Evolutionary conservation across 306 rosid species (phyloP).

Genomic region (Datisca glomerata): DNA sequence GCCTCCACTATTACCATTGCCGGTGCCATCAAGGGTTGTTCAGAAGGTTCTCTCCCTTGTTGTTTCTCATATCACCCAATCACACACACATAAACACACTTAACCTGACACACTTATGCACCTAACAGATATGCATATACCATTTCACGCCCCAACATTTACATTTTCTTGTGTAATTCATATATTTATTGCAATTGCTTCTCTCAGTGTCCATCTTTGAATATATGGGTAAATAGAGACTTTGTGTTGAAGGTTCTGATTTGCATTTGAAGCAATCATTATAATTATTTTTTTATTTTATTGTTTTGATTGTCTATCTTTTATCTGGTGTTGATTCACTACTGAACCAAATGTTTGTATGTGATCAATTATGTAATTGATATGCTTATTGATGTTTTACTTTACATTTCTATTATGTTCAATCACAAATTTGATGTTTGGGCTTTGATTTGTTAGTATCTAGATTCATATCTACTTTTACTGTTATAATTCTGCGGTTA

Average conservation of each 20-base stretch:
- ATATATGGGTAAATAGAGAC: neutral
- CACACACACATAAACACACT: neutral
- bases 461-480: too few species aligned
- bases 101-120: neutral
- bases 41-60: conserved; percentile 31
- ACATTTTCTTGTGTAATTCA: neutral
- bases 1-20: conserved; percentile 82
- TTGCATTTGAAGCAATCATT: too few species aligned
- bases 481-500: neutral
- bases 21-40: conserved; percentile 32
- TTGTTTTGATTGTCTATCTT: too few species aligned
- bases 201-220: neutral
- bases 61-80: neutral
- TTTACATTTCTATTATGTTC: too few species aligned
- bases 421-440: too few species aligned
- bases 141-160: neutral
- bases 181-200: neutral
- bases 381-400: too few species aligned
- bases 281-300: too few species aligned
- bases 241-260: neutral
- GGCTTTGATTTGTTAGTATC: too few species aligned
- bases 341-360: too few species aligned
- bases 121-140: too few species aligned
- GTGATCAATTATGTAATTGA: too few species aligned
- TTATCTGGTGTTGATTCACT: too few species aligned